phyloP scores from a whole-genome alignment of 345 rosid genomes.

The Brassica cretica region DNA sequence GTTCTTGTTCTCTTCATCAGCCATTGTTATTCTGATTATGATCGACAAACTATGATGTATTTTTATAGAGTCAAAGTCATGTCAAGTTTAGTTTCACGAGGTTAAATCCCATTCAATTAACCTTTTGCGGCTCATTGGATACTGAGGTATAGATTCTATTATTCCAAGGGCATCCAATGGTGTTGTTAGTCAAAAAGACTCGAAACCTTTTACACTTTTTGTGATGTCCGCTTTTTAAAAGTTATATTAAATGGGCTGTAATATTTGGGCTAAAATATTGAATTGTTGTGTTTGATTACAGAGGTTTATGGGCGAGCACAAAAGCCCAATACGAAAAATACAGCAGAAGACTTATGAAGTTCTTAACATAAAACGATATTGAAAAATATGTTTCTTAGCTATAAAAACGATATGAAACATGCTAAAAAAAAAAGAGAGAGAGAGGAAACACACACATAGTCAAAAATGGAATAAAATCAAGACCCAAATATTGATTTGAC shows the following conservation, averaged over 20 bases:
- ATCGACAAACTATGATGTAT: neutral
- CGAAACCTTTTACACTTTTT: too few relatives aligned
- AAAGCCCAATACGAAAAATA: too few relatives aligned
- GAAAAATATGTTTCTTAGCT: too few relatives aligned
- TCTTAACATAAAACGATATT: too few relatives aligned
- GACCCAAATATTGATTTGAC: neutral
- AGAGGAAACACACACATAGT: neutral
- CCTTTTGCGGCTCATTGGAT: neutral
- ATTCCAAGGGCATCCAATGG: neutral
- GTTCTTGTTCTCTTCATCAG: conserved; percentile 25
- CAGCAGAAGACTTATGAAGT: too few relatives aligned
- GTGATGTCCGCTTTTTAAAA: too few relatives aligned
- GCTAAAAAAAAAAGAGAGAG: too few relatives aligned
- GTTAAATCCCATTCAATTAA: conserved; percentile 4
- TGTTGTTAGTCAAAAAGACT: neutral
- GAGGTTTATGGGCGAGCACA: too few relatives aligned
- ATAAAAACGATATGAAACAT: too few relatives aligned
- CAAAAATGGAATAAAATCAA: neutral
- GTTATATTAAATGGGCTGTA: neutral
- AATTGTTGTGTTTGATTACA: too few relatives aligned
- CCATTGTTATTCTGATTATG: conserved; percentile 1
- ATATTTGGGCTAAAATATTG: neutral
- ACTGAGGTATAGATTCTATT: neutral
- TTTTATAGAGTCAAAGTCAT: conserved; percentile 4
- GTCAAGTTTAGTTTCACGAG: conserved; percentile 23